Evolutionary conservation across 345 rosid genomes (phyloP).

Genomic region (Iberis pinnata): DNA sequence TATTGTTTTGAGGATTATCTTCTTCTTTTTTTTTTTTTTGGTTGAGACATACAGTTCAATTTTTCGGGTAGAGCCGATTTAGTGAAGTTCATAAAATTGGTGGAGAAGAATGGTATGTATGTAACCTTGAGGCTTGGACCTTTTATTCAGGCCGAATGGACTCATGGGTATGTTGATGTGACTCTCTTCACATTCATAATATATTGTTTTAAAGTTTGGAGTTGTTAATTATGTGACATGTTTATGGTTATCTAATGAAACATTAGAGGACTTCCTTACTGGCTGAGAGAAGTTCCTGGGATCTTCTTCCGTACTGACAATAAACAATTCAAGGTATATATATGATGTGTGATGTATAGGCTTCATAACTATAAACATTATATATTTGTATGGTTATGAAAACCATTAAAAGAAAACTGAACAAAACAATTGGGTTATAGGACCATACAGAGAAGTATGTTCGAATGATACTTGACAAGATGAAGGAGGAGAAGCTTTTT

Average conservation of each 20-base stretch:
- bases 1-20: too few species aligned
- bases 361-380: too few species aligned
- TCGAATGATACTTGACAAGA: conserved; percentile 32
- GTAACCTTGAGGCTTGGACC: conserved; percentile 76
- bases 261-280: conserved; percentile 78
- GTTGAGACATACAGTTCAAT: conserved; percentile 42
- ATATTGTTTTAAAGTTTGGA: neutral
- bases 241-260: conserved; percentile 13
- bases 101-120: conserved; percentile 50
- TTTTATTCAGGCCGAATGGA: conserved; percentile 96
- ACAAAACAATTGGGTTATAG: conserved; percentile 28
- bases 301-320: conserved; percentile 74
- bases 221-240: conserved; percentile 2
- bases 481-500: conserved; percentile 44
- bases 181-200: neutral
- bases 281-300: conserved; percentile 68
- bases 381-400: neutral
- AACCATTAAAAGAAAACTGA: too few species aligned
- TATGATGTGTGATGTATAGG: neutral
- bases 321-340: conserved; percentile 65
- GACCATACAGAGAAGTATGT: conserved; percentile 53
- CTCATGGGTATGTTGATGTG: conserved; percentile 61
- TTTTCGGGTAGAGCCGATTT: conserved; percentile 64
- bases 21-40: neutral
- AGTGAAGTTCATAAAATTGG: conserved; percentile 65